phyloP scores from a whole-genome alignment of 495 filamentous ascomycete genomes.

The Xylaria castorea region DNA sequence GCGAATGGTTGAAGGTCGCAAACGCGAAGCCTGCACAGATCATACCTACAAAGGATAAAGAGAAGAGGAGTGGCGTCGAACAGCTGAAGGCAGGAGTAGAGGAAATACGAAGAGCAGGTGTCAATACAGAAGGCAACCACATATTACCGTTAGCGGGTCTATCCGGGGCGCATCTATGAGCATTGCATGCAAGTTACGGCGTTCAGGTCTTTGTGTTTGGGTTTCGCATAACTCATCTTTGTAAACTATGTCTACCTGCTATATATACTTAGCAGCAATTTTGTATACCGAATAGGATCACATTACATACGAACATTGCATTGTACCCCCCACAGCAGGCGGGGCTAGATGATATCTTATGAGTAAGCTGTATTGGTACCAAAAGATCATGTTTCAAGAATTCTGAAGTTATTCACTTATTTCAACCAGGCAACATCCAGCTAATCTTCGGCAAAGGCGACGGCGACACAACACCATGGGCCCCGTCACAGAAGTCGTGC shows the following conservation, averaged over 20 bases:
- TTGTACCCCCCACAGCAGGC: neutral
- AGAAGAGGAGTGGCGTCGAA: conserved; percentile 31
- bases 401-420: neutral
- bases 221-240: conserved; percentile 3
- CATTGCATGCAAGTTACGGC: conserved; percentile 5
- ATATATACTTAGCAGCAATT: neutral
- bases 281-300: neutral
- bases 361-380: neutral
- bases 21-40: conserved; percentile 64
- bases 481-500: conserved; percentile 34
- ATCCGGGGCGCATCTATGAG: conserved; percentile 5
- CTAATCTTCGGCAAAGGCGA: neutral
- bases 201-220: conserved; percentile 20
- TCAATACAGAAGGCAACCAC: conserved; percentile 7
- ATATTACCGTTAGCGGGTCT: neutral
- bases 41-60: conserved; percentile 26
- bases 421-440: neutral
- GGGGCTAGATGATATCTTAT: neutral
- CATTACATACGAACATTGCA: neutral
- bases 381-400: neutral
- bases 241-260: neutral
- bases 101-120: conserved; percentile 30
- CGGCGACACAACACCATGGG: conserved; percentile 29
- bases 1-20: conserved; percentile 84
- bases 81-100: conserved; percentile 27